Percentiles rank a stretch among this genome's conserved stretches.
Conservation (phyloP, 352 stramenopile species). For the Phytophthora fragariaefolia region DNA sequence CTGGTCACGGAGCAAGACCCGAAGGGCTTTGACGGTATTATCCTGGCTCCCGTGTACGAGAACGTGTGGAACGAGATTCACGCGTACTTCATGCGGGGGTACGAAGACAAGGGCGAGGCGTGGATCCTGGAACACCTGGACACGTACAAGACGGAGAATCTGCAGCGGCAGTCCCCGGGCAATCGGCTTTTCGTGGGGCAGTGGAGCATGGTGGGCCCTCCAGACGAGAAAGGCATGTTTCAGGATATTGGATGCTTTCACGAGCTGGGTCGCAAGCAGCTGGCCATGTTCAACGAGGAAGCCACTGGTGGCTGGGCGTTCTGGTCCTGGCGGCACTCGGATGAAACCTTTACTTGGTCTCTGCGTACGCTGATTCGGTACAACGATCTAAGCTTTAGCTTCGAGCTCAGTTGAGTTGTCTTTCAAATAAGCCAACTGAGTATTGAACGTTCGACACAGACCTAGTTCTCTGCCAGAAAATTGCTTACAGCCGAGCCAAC, state of each 20-base stretch:
- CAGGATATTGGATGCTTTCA: constrained; percentile 28
- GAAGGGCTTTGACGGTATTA: constrained; percentile 24
- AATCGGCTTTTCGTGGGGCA: constrained; percentile 49
- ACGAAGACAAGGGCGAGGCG: constrained; percentile 28
- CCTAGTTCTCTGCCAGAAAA: too few species aligned
- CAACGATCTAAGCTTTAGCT: not conserved
- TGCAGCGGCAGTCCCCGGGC: not conserved
- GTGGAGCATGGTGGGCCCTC: constrained; percentile 49
- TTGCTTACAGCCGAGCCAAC: too few species aligned
- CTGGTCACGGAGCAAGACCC: constrained; percentile 43
- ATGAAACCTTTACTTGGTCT: constrained; percentile 46
- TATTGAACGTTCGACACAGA: too few species aligned
- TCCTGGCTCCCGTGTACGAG: constrained; percentile 31
- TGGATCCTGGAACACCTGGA: constrained; percentile 26
- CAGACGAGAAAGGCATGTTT: constrained; percentile 31
- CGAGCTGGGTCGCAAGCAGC: constrained; percentile 34
- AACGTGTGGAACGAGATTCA: constrained; percentile 73
- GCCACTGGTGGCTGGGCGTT: constrained; percentile 41
- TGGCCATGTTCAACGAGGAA: constrained; percentile 31
- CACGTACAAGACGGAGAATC: constrained; percentile 25
- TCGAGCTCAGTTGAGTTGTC: not conserved
- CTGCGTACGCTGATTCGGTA: not conserved
- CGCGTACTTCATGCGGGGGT: constrained; percentile 59
- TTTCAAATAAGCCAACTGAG: too few species aligned
- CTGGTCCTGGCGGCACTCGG: constrained; percentile 58